Conservation (phyloP, 2,329 filamentous ascomycete genomes). For the Pyricularia grisea region DNA sequence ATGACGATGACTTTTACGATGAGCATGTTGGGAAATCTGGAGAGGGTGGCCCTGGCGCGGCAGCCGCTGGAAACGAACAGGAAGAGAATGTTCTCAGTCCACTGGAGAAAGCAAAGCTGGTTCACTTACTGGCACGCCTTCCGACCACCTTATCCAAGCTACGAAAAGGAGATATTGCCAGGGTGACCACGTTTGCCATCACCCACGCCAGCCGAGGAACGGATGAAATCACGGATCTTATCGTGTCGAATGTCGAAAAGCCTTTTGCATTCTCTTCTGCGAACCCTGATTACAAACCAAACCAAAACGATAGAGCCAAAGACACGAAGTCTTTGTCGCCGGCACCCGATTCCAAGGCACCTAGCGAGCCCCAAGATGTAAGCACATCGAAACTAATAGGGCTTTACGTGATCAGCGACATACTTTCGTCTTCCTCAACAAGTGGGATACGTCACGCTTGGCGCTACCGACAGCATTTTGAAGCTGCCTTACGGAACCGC, state of each 20-base stretch:
- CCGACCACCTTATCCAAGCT: slow-evolving; percentile 67
- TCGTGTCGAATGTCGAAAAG: slow-evolving; percentile 70
- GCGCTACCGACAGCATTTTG: slow-evolving; percentile 77
- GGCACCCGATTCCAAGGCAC: slow-evolving; percentile 26
- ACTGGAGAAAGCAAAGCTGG: slow-evolving; percentile 72
- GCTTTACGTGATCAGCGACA: slow-evolving; percentile 69
- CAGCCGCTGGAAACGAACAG: slow-evolving; percentile 15
- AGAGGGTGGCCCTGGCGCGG: slow-evolving; percentile 17
- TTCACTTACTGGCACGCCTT: slow-evolving; percentile 73
- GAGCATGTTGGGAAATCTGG: slow-evolving; percentile 22
- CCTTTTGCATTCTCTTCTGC: slow-evolving; percentile 67
- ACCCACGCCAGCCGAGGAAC: slow-evolving; percentile 76
- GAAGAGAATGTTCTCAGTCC: slow-evolving; percentile 68
- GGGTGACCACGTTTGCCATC: slow-evolving; percentile 81
- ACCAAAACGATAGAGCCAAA: slow-evolving; percentile 26
- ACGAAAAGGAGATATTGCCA: slow-evolving; percentile 75
- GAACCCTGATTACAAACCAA: slow-evolving; percentile 45
- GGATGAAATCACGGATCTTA: slow-evolving; percentile 84
- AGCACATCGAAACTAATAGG: slow-evolving; percentile 70
- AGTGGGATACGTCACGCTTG: slow-evolving; percentile 75
- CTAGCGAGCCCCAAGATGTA: slow-evolving; percentile 45
- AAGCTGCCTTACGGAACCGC: slow-evolving; percentile 56
- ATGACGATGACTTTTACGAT: slow-evolving; percentile 66
- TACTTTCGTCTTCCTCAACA: slow-evolving; percentile 67
- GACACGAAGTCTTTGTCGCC: slow-evolving; percentile 26